Percentiles rank a stretch among this genome's conserved stretches.
These are phyloP conservation scores for Eimeria nieschulzi DNA, from an alignment of 169 alveolate species.

Conservation along the genomic window DNA sequence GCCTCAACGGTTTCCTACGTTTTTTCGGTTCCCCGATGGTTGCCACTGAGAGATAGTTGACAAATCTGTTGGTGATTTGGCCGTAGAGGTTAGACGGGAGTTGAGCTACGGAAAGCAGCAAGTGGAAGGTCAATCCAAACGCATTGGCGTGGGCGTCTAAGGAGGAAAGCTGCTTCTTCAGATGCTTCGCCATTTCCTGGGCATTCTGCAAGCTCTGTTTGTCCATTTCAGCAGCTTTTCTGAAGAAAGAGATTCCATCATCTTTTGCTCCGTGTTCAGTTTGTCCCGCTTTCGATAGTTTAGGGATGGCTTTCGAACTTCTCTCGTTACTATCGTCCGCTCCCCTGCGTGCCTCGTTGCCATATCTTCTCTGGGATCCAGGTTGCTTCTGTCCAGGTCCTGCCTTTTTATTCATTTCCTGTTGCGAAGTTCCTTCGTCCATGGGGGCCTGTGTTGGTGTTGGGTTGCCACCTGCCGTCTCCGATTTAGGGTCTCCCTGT, in stretches of 20 bases:
- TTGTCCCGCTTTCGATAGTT: background rate
- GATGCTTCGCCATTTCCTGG: conserved; percentile 5
- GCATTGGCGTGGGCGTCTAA: conserved; percentile 41
- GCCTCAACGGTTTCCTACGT: background rate
- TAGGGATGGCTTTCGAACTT: background rate
- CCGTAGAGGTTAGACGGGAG: conserved; percentile 27
- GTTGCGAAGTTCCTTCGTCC: conserved; percentile 9
- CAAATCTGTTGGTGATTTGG: conserved; percentile 24
- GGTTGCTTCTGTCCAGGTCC: too few relatives aligned
- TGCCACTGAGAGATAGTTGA: background rate
- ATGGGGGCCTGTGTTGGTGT: background rate
- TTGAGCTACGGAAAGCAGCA: conserved; percentile 38
- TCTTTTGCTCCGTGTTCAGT: background rate
- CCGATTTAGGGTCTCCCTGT: too few relatives aligned
- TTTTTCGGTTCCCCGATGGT: conserved; percentile 18
- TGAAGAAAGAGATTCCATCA: background rate
- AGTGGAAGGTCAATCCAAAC: conserved; percentile 16
- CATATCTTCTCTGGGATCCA: too few relatives aligned
- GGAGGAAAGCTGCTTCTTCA: conserved; percentile 5
- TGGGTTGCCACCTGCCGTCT: background rate
- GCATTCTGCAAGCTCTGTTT: conserved; percentile 32
- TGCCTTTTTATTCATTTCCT: background rate
- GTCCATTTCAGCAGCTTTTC: conserved; percentile 7
- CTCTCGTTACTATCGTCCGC: background rate
- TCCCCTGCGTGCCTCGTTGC: too few relatives aligned